Percentiles rank a stretch among this genome's conserved stretches.
Conservation (phyloP, 2,329 filamentous ascomycete genomes). For the Talaromyces funiculosus region DNA sequence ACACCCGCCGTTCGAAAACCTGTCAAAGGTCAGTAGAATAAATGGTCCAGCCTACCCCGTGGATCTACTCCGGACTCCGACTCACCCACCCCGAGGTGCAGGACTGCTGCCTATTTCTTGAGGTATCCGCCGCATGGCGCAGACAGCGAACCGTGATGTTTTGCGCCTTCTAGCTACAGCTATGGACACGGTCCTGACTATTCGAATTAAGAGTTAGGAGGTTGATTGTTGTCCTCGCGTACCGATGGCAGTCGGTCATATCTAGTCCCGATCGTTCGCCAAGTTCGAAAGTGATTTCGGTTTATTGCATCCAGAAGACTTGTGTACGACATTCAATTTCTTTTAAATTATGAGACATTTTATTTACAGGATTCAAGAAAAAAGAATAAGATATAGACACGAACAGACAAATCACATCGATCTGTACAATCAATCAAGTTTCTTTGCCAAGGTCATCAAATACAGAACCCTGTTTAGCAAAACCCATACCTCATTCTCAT, state of each 20-base stretch:
- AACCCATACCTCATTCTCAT: neutral
- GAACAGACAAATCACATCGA: neutral
- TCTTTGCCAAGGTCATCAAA: neutral
- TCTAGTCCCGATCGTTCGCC: too few species aligned
- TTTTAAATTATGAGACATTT: too few species aligned
- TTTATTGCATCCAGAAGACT: too few species aligned
- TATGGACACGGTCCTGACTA: too few species aligned
- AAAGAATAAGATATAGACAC: neutral
- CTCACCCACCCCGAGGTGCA: too few species aligned
- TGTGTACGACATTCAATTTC: neutral
- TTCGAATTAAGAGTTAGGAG: too few species aligned
- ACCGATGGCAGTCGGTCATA: too few species aligned
- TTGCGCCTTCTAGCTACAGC: neutral
- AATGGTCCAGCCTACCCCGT: too few species aligned
- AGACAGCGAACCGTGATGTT: neutral
- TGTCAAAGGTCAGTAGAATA: too few species aligned
- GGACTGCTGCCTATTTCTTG: neutral
- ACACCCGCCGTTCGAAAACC: too few species aligned
- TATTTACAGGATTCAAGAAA: neutral
- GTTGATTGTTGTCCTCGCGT: too few species aligned
- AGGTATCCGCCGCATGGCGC: neutral
- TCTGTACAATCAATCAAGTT: neutral
- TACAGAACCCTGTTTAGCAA: neutral
- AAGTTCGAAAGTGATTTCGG: too few species aligned
- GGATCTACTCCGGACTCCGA: slow-evolving; percentile 1